Percentiles rank a stretch among this genome's conserved stretches.
Conservation (phyloP, 2,329 filamentous ascomycete species). For the Knufia fluminis region DNA sequence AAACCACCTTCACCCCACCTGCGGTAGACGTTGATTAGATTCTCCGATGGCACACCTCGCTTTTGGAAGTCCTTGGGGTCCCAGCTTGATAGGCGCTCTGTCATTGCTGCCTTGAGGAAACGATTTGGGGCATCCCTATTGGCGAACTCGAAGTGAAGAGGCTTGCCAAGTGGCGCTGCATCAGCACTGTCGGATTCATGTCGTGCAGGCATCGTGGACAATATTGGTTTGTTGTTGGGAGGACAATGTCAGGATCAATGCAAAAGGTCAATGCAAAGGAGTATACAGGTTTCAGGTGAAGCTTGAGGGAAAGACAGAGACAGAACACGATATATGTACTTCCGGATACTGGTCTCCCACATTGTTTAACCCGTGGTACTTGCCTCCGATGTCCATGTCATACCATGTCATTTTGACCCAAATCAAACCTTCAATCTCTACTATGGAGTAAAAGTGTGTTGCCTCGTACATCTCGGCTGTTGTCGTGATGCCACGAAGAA, state of each 20-base stretch:
- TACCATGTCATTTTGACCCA: no score
- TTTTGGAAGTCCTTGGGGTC: conserved; percentile 42
- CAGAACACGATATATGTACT: background rate
- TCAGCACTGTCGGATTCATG: conserved; percentile 1
- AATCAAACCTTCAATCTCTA: no score
- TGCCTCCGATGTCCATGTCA: no score
- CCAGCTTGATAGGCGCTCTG: conserved; percentile 56
- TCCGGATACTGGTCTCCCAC: background rate
- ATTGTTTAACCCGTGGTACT: no score
- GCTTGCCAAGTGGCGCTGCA: conserved; percentile 35
- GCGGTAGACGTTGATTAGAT: conserved; percentile 50
- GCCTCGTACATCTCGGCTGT: background rate
- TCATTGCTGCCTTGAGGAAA: conserved; percentile 60
- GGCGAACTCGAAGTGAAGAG: conserved; percentile 44
- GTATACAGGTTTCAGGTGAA: no score
- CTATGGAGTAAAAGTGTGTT: background rate
- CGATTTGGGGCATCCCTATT: conserved; percentile 52
- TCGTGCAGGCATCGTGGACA: conserved; percentile 1
- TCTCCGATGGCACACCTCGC: conserved; percentile 46
- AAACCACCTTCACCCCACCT: conserved; percentile 52
- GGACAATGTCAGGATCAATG: background rate
- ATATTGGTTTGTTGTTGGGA: background rate
- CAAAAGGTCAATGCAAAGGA: background rate
- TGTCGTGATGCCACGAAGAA: no score
- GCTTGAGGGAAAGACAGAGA: background rate